These are phyloP conservation scores for Backusella mclennaniae DNA, from an alignment of 192 early-diverging fungal genomes.

Conservation along the genomic window DNA sequence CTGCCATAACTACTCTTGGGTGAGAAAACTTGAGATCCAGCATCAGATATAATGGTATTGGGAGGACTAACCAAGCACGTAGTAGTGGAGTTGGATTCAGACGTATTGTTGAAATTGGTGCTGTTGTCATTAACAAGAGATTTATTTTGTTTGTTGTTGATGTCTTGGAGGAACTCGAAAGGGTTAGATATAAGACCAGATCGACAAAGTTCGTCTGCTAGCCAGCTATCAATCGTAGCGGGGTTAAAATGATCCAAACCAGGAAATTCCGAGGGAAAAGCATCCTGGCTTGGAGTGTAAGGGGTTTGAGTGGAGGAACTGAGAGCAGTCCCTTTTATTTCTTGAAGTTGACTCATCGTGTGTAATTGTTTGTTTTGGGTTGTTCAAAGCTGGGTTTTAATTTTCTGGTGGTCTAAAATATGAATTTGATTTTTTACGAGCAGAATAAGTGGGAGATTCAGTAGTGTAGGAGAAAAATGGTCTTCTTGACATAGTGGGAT, in stretches of 20 bases:
- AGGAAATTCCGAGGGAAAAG: background rate
- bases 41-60: background rate
- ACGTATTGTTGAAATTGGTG: background rate
- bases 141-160: background rate
- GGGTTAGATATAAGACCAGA: constrained; percentile 35
- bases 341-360: background rate
- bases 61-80: background rate
- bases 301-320: background rate
- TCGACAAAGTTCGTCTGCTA: constrained; percentile 46
- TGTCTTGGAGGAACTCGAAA: background rate
- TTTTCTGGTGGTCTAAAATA: constrained; percentile 14
- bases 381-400: background rate
- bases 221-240: constrained; percentile 43
- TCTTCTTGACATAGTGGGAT: constrained; percentile 13
- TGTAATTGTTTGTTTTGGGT: background rate
- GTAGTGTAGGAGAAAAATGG: constrained; percentile 42
- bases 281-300: background rate
- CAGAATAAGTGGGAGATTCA: constrained; percentile 31
- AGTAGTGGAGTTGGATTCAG: background rate
- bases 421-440: constrained; percentile 29
- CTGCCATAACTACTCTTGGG: background rate
- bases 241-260: background rate
- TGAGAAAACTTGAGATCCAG: background rate
- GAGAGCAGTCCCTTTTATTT: background rate
- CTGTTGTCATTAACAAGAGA: background rate